phyloP scores from a whole-genome alignment of 306 rosid genomes.

The Notholithocarpus densiflorus region DNA sequence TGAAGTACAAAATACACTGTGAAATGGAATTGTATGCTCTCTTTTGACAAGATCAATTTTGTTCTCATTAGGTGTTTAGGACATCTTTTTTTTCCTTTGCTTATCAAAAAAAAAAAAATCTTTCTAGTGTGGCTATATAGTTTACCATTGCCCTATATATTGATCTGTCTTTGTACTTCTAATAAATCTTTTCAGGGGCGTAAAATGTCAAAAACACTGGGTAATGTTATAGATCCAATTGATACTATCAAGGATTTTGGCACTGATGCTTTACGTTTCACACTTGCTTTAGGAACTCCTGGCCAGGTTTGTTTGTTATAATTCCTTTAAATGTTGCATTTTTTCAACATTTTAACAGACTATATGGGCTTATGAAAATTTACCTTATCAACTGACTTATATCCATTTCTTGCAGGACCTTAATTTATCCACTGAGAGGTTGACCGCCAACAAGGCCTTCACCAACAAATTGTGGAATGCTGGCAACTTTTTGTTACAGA shows the following conservation, averaged over 20 bases:
- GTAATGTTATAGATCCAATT: constrained; percentile 88
- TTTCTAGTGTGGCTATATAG: background rate
- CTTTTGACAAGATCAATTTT: background rate
- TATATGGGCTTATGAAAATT: constrained; percentile 4
- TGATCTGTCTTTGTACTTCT: constrained; percentile 7
- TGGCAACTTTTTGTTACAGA: constrained; percentile 85
- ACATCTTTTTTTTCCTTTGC: no score
- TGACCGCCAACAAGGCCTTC: constrained; percentile 89
- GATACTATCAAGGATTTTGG: constrained; percentile 89
- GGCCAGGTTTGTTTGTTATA: constrained; percentile 72
- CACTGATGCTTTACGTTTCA: constrained; percentile 92
- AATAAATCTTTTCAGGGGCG: constrained; percentile 60
- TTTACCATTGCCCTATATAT: background rate
- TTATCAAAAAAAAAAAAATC: no score
- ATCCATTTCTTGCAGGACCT: constrained; percentile 63
- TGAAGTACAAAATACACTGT: background rate
- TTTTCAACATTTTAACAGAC: constrained; percentile 12
- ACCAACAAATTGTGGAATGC: constrained; percentile 98
- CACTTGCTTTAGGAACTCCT: constrained; percentile 94
- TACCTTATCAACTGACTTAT: background rate
- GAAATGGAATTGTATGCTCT: background rate
- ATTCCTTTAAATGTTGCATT: constrained; percentile 2
- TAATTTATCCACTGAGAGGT: constrained; percentile 81
- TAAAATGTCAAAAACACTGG: constrained; percentile 93
- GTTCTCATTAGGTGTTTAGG: background rate